Evolutionary conservation across 805 yeast genomes (phyloP).

Genomic region (Metschnikowia lunata): DNA sequence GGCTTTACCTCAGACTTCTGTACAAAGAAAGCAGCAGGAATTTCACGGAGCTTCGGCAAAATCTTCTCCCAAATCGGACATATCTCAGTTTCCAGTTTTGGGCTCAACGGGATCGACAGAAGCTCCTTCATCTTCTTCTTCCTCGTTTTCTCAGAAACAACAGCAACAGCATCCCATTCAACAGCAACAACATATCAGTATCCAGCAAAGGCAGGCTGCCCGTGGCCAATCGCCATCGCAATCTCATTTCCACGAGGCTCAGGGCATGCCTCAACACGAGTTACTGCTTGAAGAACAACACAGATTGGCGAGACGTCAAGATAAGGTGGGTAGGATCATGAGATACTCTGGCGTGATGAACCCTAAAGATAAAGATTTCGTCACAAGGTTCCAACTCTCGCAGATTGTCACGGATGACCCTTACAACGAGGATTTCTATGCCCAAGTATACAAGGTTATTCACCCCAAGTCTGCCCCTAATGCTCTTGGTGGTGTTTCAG

Average conservation of each 20-base stretch:
- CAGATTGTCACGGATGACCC: constrained; percentile 97
- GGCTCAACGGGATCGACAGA: constrained; percentile 37
- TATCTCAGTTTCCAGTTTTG: constrained; percentile 53
- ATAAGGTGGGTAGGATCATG: constrained; percentile 69
- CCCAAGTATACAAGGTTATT: constrained; percentile 76
- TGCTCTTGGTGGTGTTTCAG: constrained; percentile 11
- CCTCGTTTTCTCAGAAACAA: constrained; percentile 7
- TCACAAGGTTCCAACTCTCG: constrained; percentile 88
- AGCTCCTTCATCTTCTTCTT: background rate
- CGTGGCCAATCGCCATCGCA: background rate
- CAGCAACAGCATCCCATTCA: constrained; percentile 1
- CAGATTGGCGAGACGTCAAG: constrained; percentile 61
- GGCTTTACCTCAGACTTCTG: background rate
- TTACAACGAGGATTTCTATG: constrained; percentile 92
- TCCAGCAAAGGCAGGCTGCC: background rate
- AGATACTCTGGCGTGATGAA: constrained; percentile 92
- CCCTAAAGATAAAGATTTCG: constrained; percentile 93
- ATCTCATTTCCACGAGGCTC: background rate
- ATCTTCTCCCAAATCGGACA: constrained; percentile 18
- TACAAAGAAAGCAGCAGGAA: background rate
- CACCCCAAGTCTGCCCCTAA: constrained; percentile 32
- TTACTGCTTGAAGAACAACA: constrained; percentile 67
- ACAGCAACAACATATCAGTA: too few relatives aligned
- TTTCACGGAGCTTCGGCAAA: background rate
- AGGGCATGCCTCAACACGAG: background rate